These are phyloP conservation scores for Cicer pinnatifidum DNA, from an alignment of 306 rosid genomes.

Conservation along the genomic window DNA sequence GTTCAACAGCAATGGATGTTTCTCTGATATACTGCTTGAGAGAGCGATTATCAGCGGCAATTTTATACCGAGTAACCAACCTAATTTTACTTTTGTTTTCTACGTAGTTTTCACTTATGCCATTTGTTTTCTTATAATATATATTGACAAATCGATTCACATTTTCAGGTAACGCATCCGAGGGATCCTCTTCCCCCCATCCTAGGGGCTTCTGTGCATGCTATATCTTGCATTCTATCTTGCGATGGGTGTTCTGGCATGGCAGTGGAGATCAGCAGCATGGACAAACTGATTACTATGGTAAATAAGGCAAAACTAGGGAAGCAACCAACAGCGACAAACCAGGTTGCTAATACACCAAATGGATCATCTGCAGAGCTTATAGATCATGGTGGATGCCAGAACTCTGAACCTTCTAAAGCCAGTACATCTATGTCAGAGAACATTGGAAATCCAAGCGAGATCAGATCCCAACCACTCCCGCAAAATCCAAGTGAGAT, in stretches of 20 bases:
- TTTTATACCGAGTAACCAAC: slow-evolving; percentile 67
- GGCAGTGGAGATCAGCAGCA: slow-evolving; percentile 35
- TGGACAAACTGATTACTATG: slow-evolving; percentile 52
- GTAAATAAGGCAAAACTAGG: slow-evolving; percentile 46
- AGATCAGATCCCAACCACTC: slow-evolving; percentile 17
- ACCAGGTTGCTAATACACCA: slow-evolving; percentile 12
- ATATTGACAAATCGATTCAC: slow-evolving; percentile 37
- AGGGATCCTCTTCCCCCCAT: slow-evolving; percentile 66
- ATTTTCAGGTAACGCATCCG: slow-evolving; percentile 70
- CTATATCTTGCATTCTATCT: slow-evolving; percentile 66
- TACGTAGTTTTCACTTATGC: slow-evolving; percentile 4
- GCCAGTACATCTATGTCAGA: slow-evolving; percentile 27
- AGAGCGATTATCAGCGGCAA: slow-evolving; percentile 78
- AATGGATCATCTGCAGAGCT: slow-evolving; percentile 42
- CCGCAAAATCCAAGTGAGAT: background rate
- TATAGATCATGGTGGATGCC: slow-evolving; percentile 18
- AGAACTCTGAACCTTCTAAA: slow-evolving; percentile 31
- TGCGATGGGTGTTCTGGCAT: slow-evolving; percentile 68
- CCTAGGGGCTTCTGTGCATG: slow-evolving; percentile 60
- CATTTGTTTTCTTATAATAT: slow-evolving; percentile 3
- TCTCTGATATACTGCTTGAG: slow-evolving; percentile 93
- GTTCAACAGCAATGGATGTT: slow-evolving; percentile 83
- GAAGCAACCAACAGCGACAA: slow-evolving; percentile 27
- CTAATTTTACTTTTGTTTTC: slow-evolving; percentile 1
- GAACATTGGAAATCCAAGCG: slow-evolving; percentile 33